Base-by-base conservation (phyloP, 306 rosid genomes). In the Castanea mollissima region DNA sequence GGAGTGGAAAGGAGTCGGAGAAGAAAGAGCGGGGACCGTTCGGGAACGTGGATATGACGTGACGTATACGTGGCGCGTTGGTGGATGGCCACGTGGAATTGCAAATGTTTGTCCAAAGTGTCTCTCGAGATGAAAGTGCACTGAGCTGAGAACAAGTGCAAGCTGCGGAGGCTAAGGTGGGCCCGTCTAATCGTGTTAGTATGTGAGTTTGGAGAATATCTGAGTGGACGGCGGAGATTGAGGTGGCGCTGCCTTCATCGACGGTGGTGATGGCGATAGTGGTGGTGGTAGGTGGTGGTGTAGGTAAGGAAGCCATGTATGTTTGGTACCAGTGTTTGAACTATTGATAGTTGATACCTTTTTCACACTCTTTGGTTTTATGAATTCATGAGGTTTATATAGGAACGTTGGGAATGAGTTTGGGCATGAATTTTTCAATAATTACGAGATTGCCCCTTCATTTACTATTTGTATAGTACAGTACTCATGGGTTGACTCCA, bases 81-180 rank as follows among this genome's bases (percentile, higher is more conserved):
- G 91, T 93, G 75, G 97, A 93, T 0, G 96, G 97, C 98, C 98
- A 93, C 70, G 86, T 91, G 77, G 87, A 82, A 51, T 67, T 74
- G 79, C 97, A 93, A 51, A 86, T 71, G n/a, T 78, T 76, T 27
- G 78, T 65, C 95, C 97, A 93, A 41, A 93, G 90, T 4, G 11
- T 67, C 14, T 83, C 78, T 4, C 79, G 34, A 3, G 85, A 55
- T 15, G 89, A 74, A 59, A 91, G 95, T 16, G 75, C 25, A 57
- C 81, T 70, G 82, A 93, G 83, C 52, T 90, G 83, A 23, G 91
- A 76, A 20, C 88, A 89, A 2, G 97, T 74, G 78, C 83, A 32
- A 5, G 91, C 91, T 52, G 81, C 72, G 72, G 93, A 76, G 73
- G 93, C 97, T 1, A 92, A 86, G 0, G 92, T 32, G 0, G 95